Evolutionary conservation across 2,329 filamentous ascomycete genomes (phyloP), one percentile per base, ranked within the genome.

Genomic region (Aspergillus ochraceoroseus): DNA sequence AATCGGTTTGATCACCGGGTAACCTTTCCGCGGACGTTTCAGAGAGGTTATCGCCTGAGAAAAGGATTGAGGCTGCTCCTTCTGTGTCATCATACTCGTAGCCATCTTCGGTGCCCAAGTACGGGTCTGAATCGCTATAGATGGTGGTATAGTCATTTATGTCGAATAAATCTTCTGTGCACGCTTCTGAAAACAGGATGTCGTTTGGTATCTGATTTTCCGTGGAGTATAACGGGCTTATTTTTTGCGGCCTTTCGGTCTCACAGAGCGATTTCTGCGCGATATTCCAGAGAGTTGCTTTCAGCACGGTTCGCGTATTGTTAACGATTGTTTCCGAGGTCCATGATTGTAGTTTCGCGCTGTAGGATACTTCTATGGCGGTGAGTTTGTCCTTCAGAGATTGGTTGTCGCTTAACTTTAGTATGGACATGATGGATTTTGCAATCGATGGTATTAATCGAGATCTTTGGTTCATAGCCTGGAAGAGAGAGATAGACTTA

Each of bases 381-480:
- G 36, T 31, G 3, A 54, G 1, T 30, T 51, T 56, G 12, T 44
- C 29, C 32, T 44, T 47, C 2, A 55, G 29, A 1, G 7, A 19
- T n/a, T 36, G 22, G 7, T 53, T 51, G 1, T 42, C 32, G n/a
- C 51, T 52, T 11, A 38, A 46, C 9, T 53, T 48, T 8, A 68
- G 27, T 31, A 67, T 54, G 1, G 54, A 57, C 3, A 50, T 43
- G 17, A 68, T 46, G 4, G 64, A 59, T 44, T 62, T 66, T 1
- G 57, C 51, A 11, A 67, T 54, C 4, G 57, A 54, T 1, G 62
- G 55, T 3, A 67, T 58, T 5, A 65, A 56, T 5, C 52, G 51
- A 7, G 54, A 55, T 22, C 65, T 54, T 46, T 66, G 60, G 23
- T 53, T 56, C 42, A 67, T 59, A 22, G 54, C 58, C 65, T 68